Conservation (phyloP, 163 green algal species). For the Scenedesmus sp. region DNA sequence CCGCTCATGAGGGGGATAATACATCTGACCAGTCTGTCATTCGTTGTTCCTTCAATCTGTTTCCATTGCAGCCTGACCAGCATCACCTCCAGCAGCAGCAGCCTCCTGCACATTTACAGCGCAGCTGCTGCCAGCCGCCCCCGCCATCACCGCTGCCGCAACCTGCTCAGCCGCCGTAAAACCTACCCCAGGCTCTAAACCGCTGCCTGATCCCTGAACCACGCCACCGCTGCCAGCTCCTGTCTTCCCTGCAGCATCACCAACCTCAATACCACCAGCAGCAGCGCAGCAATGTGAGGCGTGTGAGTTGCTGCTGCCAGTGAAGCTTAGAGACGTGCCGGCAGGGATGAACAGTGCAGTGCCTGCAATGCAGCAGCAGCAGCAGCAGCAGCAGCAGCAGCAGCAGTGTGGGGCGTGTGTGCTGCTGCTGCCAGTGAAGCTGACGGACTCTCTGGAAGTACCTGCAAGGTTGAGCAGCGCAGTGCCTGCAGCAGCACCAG, state of each 20-base stretch:
- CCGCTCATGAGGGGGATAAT: too few species aligned
- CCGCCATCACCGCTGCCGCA: slow-evolving; percentile 27
- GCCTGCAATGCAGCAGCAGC: background rate
- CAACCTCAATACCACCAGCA: background rate
- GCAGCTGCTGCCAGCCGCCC: slow-evolving; percentile 15
- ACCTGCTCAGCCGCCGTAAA: slow-evolving; percentile 45
- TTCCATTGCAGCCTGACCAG: background rate
- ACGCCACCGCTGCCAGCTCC: background rate
- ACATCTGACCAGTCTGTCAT: too few species aligned
- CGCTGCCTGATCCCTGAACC: background rate
- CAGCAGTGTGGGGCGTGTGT: background rate
- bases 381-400: background rate
- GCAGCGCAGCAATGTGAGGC: background rate
- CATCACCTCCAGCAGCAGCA: slow-evolving; percentile 18
- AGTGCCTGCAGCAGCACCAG: too few species aligned
- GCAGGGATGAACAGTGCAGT: background rate
- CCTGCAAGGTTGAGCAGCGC: too few species aligned
- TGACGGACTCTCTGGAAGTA: too few species aligned
- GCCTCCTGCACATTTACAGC: slow-evolving; percentile 4
- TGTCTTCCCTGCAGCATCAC: background rate
- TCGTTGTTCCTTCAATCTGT: background rate
- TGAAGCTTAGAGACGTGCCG: background rate
- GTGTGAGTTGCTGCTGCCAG: background rate
- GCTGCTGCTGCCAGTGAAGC: background rate
- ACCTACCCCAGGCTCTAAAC: background rate